Conservation (phyloP, 2,329 filamentous ascomycete species). For the Blumeria hordei region DNA sequence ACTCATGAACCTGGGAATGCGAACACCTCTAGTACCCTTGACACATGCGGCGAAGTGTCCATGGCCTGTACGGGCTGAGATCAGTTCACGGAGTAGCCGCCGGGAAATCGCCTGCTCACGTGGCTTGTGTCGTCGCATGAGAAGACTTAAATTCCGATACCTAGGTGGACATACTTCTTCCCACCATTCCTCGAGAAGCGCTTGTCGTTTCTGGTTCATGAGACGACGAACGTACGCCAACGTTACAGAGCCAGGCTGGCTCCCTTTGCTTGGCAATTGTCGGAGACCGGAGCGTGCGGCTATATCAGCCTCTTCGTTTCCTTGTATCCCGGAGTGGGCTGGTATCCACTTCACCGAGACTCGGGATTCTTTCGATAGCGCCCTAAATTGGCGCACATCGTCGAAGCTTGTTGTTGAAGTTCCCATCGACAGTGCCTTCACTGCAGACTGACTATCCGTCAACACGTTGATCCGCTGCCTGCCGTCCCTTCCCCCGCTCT, state of each 20-base stretch:
- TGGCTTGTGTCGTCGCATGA: neutral
- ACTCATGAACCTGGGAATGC: too few relatives aligned
- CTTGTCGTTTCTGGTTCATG: neutral
- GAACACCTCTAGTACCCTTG: too few relatives aligned
- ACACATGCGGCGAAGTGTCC: neutral
- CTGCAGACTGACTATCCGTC: neutral
- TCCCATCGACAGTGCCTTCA: neutral
- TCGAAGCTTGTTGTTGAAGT: neutral
- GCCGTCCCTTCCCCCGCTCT: neutral
- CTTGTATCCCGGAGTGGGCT: neutral
- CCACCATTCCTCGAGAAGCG: neutral
- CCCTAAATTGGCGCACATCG: neutral
- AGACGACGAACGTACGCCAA: neutral
- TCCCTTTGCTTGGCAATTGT: neutral
- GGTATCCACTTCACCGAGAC: neutral
- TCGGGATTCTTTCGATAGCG: neutral
- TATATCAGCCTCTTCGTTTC: too few relatives aligned
- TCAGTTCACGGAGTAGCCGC: neutral
- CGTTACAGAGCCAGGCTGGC: neutral
- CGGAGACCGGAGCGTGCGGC: neutral
- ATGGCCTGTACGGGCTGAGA: neutral
- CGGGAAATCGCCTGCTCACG: neutral
- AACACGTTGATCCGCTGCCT: neutral
- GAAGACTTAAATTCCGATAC: neutral
- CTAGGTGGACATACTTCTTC: neutral